Evolutionary conservation across 78 protist genomes (phyloP), one percentile per base, ranked within the genome.

Genomic region (Andalucia godoyi): DNA sequence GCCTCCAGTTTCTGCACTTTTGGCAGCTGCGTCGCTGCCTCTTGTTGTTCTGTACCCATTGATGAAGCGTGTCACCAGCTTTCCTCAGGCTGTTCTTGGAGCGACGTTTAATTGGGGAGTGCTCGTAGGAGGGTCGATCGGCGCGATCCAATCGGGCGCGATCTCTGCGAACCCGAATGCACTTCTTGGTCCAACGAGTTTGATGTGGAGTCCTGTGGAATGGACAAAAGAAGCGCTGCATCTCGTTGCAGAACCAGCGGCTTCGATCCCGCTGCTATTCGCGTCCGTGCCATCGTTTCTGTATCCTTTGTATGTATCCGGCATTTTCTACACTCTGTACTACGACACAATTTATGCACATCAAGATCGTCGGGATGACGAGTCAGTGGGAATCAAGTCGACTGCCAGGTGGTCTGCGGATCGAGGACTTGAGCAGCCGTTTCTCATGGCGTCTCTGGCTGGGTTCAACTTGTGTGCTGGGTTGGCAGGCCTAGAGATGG

Each of bases 311-410:
- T 88, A 84, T 50, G 40, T 50, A 10, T 74, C 90, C 6, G 82
- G 88, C 43, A 57, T 86, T n/a, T 8, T 46, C 23, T 89, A 92
- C 92, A 89, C 95, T 30, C 23, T 89, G 57, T 67, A 64, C 17
- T 89, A 89, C 60, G 95, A 89, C 58, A 89, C 95, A 15, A 72
- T 89, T 50, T 89, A 89, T 67, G 95, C 95, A 9, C 90, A 86
- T 53, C 86, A 78, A 66, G 95, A 89, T 68, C 79, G 79, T 66
- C 34, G n/a, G 5, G 95, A 89, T 55, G 91, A 89, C 47, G 53
- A 69, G n/a, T 1, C 25, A 13, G 75, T 80, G 21, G 95, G 95
- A 37, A 77, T 89, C 23, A 77, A 83, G 45, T 89, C 95, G 18
- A 79, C 95, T 0, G 95, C 95, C 23, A n/a, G n/a, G n/a, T n/a